phyloP scores from a whole-genome alignment of 1,284 basidiomycete genomes.

The Pulveroboletus sp. region DNA sequence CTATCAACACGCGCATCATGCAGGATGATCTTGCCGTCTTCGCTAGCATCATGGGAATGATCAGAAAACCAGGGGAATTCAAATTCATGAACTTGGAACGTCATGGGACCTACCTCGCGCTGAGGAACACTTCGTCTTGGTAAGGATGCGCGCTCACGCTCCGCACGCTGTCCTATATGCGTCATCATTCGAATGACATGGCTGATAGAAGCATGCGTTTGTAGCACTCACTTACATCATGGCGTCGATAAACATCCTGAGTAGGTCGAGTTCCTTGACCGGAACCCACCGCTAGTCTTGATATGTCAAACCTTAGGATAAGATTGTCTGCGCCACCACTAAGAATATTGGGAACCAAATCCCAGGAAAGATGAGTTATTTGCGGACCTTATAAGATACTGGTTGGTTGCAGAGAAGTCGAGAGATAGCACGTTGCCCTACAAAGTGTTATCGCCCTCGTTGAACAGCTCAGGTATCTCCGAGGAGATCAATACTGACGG shows the following conservation, averaged over 20 bases:
- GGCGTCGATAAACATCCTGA: slow-evolving; percentile 27
- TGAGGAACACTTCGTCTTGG: slow-evolving; percentile 64
- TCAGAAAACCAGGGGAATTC: slow-evolving; percentile 19
- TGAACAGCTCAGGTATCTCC: slow-evolving; percentile 19
- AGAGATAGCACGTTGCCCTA: slow-evolving; percentile 68
- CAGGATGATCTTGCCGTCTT: slow-evolving; percentile 62
- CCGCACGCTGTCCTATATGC: slow-evolving; percentile 55
- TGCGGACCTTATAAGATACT: slow-evolving; percentile 60
- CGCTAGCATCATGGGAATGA: slow-evolving; percentile 37
- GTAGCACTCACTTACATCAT: slow-evolving; percentile 27
- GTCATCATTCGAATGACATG: slow-evolving; percentile 10
- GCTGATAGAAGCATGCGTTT: slow-evolving; percentile 11
- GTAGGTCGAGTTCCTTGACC: slow-evolving; percentile 11
- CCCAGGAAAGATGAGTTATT: slow-evolving; percentile 2
- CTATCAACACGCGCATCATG: slow-evolving; percentile 48
- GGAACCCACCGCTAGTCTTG: slow-evolving; percentile 12
- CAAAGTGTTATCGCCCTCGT: slow-evolving; percentile 8
- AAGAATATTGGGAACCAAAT: slow-evolving; percentile 8
- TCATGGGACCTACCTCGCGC: slow-evolving; percentile 48
- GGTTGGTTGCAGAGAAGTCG: slow-evolving; percentile 61
- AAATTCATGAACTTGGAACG: slow-evolving; percentile 27
- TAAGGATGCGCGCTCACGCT: slow-evolving; percentile 57
- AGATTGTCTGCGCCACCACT: slow-evolving; percentile 63
- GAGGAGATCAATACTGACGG: slow-evolving; percentile 36
- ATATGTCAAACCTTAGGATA: slow-evolving; percentile 57